A percentile compares a stretch with the other conserved stretches of the same genome.
Conservation (phyloP, 176 grass and related monocot species). For the Bonia amplexicaulis region DNA sequence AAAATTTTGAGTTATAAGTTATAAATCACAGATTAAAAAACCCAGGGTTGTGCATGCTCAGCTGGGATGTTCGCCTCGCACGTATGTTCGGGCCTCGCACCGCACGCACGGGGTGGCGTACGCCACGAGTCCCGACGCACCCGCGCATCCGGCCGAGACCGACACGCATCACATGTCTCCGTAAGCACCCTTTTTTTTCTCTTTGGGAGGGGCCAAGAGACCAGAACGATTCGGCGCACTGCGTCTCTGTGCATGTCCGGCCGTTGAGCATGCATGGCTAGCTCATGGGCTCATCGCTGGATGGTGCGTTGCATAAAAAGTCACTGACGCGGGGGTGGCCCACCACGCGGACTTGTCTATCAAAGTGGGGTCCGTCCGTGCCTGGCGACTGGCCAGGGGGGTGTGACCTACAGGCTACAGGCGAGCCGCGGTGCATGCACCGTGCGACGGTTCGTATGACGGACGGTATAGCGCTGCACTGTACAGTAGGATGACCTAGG, state of each 20-base stretch:
- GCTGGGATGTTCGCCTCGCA: no score
- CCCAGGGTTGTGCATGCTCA: no score
- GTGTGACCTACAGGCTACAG: not conserved
- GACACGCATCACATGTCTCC: constrained; percentile 28
- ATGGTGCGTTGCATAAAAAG: constrained; percentile 8
- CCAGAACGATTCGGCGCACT: no score
- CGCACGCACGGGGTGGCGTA: no score
- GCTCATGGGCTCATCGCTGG: not conserved
- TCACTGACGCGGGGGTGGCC: constrained; percentile 9
- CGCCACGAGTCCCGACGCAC: not conserved
- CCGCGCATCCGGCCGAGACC: not conserved
- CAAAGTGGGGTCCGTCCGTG: not conserved
- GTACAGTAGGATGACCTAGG: not conserved
- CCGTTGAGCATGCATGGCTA: not conserved
- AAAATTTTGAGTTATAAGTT: no score
- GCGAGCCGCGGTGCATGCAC: not conserved
- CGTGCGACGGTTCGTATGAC: not conserved
- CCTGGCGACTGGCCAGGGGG: not conserved
- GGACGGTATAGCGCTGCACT: not conserved
- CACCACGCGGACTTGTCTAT: not conserved
- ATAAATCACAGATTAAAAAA: no score
- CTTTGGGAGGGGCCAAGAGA: not conserved
- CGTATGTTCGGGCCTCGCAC: no score
- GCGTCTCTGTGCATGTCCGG: not conserved
- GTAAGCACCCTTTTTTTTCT: not conserved